These are phyloP conservation scores for Phoenix dactylifera DNA, from an alignment of 176 grass and related monocot species.

Conservation along the genomic window DNA sequence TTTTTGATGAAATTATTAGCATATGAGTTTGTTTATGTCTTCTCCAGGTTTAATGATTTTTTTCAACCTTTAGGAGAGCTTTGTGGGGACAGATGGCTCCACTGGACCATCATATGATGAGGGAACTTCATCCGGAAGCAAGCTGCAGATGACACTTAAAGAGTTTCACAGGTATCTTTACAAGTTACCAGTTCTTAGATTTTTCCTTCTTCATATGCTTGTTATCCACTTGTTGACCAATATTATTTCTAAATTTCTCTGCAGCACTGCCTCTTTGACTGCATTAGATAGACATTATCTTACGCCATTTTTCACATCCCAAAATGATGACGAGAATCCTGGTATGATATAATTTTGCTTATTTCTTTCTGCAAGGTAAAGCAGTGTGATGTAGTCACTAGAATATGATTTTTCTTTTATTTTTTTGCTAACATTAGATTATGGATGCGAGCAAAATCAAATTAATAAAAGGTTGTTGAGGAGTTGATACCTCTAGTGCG, in stretches of 20 bases:
- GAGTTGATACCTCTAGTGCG: too few relatives aligned
- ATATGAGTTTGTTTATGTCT: too few relatives aligned
- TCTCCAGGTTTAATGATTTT: too few relatives aligned
- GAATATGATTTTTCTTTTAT: too few relatives aligned
- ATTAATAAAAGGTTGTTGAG: too few relatives aligned
- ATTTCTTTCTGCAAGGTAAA: too few relatives aligned
- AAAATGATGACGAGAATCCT: conserved; percentile 71
- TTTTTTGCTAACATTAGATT: too few relatives aligned
- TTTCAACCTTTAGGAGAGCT: conserved; percentile 25
- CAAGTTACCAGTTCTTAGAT: background rate
- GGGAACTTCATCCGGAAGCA: conserved; percentile 67
- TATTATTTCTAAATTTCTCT: conserved; percentile 13
- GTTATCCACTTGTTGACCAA: background rate
- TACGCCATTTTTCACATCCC: conserved; percentile 95
- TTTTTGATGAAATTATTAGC: too few relatives aligned
- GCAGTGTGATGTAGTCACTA: too few relatives aligned
- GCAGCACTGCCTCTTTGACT: conserved; percentile 83
- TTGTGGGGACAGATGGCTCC: conserved; percentile 58
- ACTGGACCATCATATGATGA: conserved; percentile 62
- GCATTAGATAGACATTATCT: conserved; percentile 94
- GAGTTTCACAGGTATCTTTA: conserved; percentile 77
- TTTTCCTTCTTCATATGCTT: background rate
- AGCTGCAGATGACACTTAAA: conserved; percentile 85
- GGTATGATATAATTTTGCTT: conserved; percentile 18
- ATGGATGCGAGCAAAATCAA: too few relatives aligned